Percentiles rank a stretch among this genome's conserved stretches.
Evolutionary conservation across 495 filamentous ascomycete genomes (phyloP).

Genomic region (Podospora tetraspora): DNA sequence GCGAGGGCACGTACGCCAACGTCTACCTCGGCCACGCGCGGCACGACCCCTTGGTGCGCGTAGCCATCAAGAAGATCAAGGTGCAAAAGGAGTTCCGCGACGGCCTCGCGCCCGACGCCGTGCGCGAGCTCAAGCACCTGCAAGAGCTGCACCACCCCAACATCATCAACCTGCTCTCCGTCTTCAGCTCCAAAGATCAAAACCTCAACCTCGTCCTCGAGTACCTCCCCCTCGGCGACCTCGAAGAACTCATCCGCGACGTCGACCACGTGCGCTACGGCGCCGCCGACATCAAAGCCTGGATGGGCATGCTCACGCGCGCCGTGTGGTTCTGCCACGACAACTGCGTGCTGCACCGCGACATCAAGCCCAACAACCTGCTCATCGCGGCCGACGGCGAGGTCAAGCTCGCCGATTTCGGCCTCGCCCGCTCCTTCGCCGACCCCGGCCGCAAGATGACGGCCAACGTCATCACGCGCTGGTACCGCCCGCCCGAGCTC

Average conservation of each 20-base stretch:
- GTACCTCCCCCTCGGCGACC: conserved; percentile 81
- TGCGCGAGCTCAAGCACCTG: conserved; percentile 90
- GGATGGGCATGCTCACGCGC: conserved; percentile 94
- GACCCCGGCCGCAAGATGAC: conserved; percentile 91
- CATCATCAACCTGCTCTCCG: conserved; percentile 83
- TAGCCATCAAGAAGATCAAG: conserved; percentile 99
- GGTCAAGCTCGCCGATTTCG: conserved; percentile 96
- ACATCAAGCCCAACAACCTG: conserved; percentile 99
- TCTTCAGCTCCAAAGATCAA: conserved; percentile 85
- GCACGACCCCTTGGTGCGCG: conserved; percentile 57
- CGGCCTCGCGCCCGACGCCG: conserved; percentile 86
- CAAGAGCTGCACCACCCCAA: conserved; percentile 96
- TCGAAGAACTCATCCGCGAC: conserved; percentile 90
- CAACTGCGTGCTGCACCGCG: conserved; percentile 88
- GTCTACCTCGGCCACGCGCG: conserved; percentile 82
- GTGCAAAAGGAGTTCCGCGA: conserved; percentile 75
- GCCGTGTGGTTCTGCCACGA: conserved; percentile 97
- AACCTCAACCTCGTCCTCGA: conserved; percentile 95
- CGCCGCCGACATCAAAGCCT: conserved; percentile 87
- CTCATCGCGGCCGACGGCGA: conserved; percentile 89
- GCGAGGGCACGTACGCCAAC: conserved; percentile 94
- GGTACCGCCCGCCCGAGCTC: conserved; percentile 93
- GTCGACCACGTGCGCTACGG: conserved; percentile 58
- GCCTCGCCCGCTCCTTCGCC: conserved; percentile 79
- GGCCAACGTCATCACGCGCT: conserved; percentile 88